Evolutionary conservation across 2,329 filamentous ascomycete species (phyloP), one percentile per base, ranked within the genome.

Genomic region (Botrytis byssoidea): DNA sequence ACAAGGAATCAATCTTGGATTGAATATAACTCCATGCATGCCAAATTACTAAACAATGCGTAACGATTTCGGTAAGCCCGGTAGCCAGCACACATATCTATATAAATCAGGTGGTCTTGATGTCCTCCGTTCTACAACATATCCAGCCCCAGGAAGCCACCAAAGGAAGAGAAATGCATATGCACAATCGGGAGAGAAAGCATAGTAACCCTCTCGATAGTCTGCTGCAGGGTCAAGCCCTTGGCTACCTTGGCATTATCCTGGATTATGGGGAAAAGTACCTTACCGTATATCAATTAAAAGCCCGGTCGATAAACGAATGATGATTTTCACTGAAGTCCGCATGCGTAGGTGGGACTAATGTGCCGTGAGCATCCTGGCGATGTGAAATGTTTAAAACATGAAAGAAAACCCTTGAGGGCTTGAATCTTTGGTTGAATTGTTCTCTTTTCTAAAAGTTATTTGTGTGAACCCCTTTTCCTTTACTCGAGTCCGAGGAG

Each of bases 241-340:
- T 71, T 66, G 70, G 60, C 46, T 35, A n/a, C 35, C 70, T 71
- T 71, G 70, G 70, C 70, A 25, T 8, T 7, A 44, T 25, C 59
- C 70, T 57, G 29, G 70, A 66, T 66, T 66, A 66, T 66, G 70
- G 70, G 70, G 70, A 64, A 55, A n/a, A 37, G 8, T 10, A 51
- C 9, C 51, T 29, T 70, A 14, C 1, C 25, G 48, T 9, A 44
- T 60, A 60, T 70, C n/a, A 20, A 35, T 42, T 42, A 37, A n/a
- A 32, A 42, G 25, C 22, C 48, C 48, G 35, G 46, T 16, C 48
- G n/a, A 65, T 44, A 64, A 20, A 22, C 40, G n/a, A 64, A 44
- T 65, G 22, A 63, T 40, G 25, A 12, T 29, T 12, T 22, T 9
- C 25, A 68, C 51, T 29, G 14, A 16, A 29, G 59, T 51, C 55